phyloP scores from a whole-genome alignment of 202 grass and related monocot species.

The Brachypodium distachyon region DNA sequence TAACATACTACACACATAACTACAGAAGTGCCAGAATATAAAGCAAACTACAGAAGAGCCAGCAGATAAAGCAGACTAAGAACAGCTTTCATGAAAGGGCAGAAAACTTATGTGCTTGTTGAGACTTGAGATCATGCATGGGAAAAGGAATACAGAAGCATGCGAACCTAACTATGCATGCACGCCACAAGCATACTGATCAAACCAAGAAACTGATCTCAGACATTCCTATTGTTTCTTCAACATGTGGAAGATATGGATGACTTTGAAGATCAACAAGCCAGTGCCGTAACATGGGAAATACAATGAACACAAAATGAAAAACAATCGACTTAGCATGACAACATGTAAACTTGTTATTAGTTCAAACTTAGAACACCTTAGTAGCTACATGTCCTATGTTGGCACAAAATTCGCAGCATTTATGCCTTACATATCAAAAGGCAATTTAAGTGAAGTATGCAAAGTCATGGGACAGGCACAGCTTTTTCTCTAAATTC shows the following conservation, averaged over 20 bases:
- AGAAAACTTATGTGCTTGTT: neutral
- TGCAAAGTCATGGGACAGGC: neutral
- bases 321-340: neutral
- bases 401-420: too few species aligned
- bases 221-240: neutral
- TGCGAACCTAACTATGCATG: neutral
- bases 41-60: neutral
- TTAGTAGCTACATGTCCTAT: too few species aligned
- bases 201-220: neutral
- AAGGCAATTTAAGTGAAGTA: neutral
- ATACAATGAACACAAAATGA: neutral
- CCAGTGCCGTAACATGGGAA: neutral
- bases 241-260: neutral
- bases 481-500: constrained; percentile 3
- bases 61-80: neutral
- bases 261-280: neutral
- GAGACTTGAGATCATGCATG: neutral
- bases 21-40: neutral
- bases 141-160: constrained; percentile 7
- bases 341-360: neutral
- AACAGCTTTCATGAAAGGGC: neutral
- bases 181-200: neutral
- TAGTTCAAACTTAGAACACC: neutral
- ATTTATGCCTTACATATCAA: neutral
- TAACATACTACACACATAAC: neutral